These are phyloP conservation scores for Vanilla planifolia DNA, from an alignment of 106 monocot genomes.

Conservation along the genomic window DNA sequence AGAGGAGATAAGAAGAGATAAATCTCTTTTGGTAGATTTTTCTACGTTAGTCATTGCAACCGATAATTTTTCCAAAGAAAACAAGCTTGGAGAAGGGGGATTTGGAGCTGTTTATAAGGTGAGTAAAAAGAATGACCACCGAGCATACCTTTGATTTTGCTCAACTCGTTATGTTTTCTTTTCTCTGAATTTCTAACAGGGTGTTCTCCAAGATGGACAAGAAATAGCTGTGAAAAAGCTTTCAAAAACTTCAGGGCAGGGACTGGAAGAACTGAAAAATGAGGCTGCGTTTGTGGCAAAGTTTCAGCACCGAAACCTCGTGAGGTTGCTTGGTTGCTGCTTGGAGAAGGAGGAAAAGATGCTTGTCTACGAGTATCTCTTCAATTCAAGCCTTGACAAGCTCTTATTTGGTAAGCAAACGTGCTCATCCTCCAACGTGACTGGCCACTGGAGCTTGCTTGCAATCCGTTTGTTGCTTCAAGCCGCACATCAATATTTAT, in stretches of 20 bases:
- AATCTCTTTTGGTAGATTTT: background rate
- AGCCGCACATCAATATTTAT: background rate
- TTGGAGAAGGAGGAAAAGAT: slow-evolving; percentile 2
- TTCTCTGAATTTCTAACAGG: background rate
- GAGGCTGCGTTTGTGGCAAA: slow-evolving; percentile 30
- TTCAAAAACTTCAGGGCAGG: slow-evolving; percentile 19
- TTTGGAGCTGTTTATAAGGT: slow-evolving; percentile 3
- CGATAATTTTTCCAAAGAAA: background rate
- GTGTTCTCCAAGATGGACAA: slow-evolving; percentile 17
- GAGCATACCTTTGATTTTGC: background rate
- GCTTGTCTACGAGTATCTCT: slow-evolving; percentile 7
- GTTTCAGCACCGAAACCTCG: slow-evolving; percentile 10
- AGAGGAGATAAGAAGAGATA: background rate
- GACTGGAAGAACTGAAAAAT: slow-evolving; percentile 33
- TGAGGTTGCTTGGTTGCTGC: slow-evolving; percentile 2
- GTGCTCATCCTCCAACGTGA: background rate
- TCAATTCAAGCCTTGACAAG: slow-evolving; percentile 10
- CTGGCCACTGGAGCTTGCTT: background rate
- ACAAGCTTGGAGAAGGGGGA: background rate
- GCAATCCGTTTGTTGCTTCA: background rate
- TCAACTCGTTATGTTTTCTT: background rate
- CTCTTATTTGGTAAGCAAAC: slow-evolving; percentile 3
- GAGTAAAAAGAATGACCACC: background rate
- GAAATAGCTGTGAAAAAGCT: slow-evolving; percentile 44
- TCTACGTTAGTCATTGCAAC: background rate